Conservation (phyloP, 345 rosid species). For the Syzygium jambos region DNA sequence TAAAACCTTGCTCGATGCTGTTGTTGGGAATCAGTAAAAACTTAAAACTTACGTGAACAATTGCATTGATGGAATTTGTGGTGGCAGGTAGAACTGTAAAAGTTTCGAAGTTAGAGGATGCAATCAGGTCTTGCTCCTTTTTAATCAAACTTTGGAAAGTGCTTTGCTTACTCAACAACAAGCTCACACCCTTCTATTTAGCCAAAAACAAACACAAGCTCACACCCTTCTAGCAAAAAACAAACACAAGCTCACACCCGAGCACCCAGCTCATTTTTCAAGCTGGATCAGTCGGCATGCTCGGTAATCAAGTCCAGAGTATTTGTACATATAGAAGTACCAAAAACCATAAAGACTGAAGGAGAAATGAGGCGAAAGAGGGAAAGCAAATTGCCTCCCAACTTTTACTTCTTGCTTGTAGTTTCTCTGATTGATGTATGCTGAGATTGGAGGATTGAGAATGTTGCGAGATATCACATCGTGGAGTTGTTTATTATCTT, state of each 20-base stretch:
- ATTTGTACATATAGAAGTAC: neutral
- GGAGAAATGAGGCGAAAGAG: neutral
- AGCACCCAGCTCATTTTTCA: neutral
- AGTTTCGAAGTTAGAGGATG: neutral
- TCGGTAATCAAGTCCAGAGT: neutral
- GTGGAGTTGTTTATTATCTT: slow-evolving; percentile 23
- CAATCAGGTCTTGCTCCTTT: neutral
- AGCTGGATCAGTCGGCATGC: neutral
- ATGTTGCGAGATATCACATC: slow-evolving; percentile 3
- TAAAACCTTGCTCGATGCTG: neutral
- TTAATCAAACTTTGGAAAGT: neutral
- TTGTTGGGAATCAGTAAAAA: neutral
- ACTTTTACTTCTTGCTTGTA: neutral
- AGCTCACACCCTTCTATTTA: too few species aligned
- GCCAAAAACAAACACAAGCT: too few species aligned
- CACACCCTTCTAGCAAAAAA: too few species aligned
- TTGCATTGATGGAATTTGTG: neutral
- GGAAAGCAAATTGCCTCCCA: neutral
- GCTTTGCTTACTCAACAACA: neutral
- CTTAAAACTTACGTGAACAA: neutral
- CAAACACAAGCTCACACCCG: too few species aligned
- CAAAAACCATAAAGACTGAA: neutral
- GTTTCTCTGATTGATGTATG: neutral
- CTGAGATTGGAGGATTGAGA: neutral
- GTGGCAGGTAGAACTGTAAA: neutral